Evolutionary conservation across 352 stramenopile genomes (phyloP).

Genomic region (Phytophthora multivora): DNA sequence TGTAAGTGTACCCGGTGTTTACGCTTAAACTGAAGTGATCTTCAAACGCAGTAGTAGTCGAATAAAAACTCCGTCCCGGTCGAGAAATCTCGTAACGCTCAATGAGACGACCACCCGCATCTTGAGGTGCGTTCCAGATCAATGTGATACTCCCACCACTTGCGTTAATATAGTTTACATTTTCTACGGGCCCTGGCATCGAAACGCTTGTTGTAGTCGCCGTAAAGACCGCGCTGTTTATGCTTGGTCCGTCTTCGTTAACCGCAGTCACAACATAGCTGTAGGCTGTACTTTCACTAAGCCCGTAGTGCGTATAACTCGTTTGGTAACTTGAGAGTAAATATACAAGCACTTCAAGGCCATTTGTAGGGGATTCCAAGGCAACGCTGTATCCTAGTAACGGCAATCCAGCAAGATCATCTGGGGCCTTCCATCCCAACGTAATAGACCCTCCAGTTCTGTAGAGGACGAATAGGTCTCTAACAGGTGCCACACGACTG

Average conservation of each 20-base stretch:
- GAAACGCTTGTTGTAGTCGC: constrained; percentile 25
- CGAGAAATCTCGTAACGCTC: constrained; percentile 48
- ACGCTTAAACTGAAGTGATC: constrained; percentile 41
- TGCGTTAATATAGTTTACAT: constrained; percentile 3
- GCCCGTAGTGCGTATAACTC: constrained; percentile 47
- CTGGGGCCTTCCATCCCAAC: constrained; percentile 48
- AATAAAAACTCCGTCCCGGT: background rate
- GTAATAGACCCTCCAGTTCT: constrained; percentile 49
- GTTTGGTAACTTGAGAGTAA: constrained; percentile 10
- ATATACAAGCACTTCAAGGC: background rate
- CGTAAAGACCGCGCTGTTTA: constrained; percentile 28
- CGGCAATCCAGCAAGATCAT: constrained; percentile 54
- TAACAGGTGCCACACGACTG: constrained; percentile 38
- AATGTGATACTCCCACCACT: constrained; percentile 43
- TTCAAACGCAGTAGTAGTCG: constrained; percentile 22
- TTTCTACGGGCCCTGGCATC: constrained; percentile 26
- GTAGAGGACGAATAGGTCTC: constrained; percentile 14
- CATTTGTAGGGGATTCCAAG: constrained; percentile 7
- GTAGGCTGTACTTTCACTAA: constrained; percentile 49
- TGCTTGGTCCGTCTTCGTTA: constrained; percentile 54
- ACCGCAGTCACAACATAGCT: constrained; percentile 45
- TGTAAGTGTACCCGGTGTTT: constrained; percentile 45
- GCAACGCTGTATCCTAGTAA: constrained; percentile 49
- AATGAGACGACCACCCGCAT: constrained; percentile 52
- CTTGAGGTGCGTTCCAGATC: constrained; percentile 46